Base-by-base conservation (phyloP, 2,329 filamentous ascomycete genomes). In the Raffaelea albimanens region DNA sequence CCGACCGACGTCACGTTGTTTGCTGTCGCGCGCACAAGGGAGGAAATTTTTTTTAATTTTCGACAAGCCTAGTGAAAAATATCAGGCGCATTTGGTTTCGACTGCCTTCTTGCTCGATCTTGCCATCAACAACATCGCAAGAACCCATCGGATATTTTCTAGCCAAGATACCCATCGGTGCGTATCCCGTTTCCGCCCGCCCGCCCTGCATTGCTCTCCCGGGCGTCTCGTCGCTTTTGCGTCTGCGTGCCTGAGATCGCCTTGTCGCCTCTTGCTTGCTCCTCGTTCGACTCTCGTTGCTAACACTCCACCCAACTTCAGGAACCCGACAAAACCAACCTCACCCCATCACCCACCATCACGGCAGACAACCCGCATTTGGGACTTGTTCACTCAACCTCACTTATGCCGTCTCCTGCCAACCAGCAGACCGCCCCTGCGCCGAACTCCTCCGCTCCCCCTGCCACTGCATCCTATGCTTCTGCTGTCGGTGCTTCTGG, bases 401-500 rank as follows among this genome's bases (percentile, higher is more conserved):
- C 63, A 61, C 68, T 68, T 77, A 80, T 80, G 76, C 80, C 75
- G 74, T 79, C 76, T 66, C 66, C 73, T 73, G 72, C 70, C 57
- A 71, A 67, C 63, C 67, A 73, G 67, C 70, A 73, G 63, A 72
- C 68, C 61, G 73, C 64, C 59, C 66, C 73, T 75, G 76, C 77
- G 71, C 71, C 72, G 61, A 77, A 69, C 66, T 68, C 69, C 65
- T 66, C 64, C 56, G 70, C 73, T 66, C 70, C 74, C 64, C 69
- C 74, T 62, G 71, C 75, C 64, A 71, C 50, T 34, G 51, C 75
- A 66, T 82, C 79, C 63, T 82, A 83, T 78, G 79, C 79, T 71
- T 81, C 78, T 59, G 78, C 79, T 69, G 79, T 73, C 64, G 71
- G 75, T 70, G 72, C 75, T 66, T 69, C 71, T 56, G 80, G 80